Conservation (phyloP, 805 yeast species). For the Metschnikowia noctiluminum region DNA sequence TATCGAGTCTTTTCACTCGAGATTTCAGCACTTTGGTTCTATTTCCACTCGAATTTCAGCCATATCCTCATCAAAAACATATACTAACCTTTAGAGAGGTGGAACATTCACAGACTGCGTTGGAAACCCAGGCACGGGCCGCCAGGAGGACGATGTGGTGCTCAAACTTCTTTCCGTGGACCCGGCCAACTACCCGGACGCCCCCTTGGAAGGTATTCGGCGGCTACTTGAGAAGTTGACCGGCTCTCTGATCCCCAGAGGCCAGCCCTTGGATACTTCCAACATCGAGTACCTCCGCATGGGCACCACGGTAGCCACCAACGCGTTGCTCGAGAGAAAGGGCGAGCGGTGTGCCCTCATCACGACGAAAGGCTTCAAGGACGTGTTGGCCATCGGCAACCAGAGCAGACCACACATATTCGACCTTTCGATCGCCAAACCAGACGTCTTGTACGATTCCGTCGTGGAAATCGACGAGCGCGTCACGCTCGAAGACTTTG, state of each 20-base stretch:
- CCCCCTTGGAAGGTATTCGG: conserved; percentile 19
- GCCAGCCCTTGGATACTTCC: conserved; percentile 18
- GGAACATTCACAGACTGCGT: conserved; percentile 21
- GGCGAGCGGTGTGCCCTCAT: conserved; percentile 85
- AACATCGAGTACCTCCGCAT: conserved; percentile 21
- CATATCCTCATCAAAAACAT: not conserved
- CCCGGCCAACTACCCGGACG: conserved; percentile 19
- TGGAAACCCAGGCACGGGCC: conserved; percentile 20
- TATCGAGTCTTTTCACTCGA: no score
- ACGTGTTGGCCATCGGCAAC: conserved; percentile 79
- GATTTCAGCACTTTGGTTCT: no score
- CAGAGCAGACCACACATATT: conserved; percentile 90
- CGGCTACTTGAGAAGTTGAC: conserved; percentile 15
- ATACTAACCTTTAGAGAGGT: conserved; percentile 17
- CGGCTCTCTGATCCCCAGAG: conserved; percentile 14
- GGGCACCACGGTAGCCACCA: conserved; percentile 63
- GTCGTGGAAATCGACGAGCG: conserved; percentile 89
- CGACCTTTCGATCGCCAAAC: conserved; percentile 71
- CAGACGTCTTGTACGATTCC: conserved; percentile 65
- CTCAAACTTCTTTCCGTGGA: conserved; percentile 19
- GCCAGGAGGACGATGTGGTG: conserved; percentile 18
- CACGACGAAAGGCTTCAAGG: conserved; percentile 86
- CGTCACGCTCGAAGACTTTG: conserved; percentile 59
- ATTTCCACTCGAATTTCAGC: not conserved
- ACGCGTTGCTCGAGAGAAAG: conserved; percentile 87